These are phyloP conservation scores for Capronia epimyces DNA, from an alignment of 2,329 filamentous ascomycete species.

Conservation along the genomic window DNA sequence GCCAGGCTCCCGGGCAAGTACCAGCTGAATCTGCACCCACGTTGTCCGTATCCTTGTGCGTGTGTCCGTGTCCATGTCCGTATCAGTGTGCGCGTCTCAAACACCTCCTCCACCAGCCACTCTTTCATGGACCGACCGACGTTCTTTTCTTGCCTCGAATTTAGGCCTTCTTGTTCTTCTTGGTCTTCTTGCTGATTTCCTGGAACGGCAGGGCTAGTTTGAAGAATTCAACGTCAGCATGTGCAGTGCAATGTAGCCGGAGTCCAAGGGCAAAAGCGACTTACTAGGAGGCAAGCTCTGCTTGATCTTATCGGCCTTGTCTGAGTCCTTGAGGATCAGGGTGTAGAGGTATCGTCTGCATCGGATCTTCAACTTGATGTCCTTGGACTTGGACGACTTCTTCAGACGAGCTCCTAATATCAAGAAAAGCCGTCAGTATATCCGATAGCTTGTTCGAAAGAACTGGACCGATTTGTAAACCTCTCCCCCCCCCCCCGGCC, in stretches of 20 bases:
- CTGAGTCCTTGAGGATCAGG: slow-evolving; percentile 93
- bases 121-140: neutral
- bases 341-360: slow-evolving; percentile 97
- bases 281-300: slow-evolving; percentile 95
- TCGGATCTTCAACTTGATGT: slow-evolving; percentile 99
- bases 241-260: too few relatives aligned
- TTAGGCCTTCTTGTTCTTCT: slow-evolving; percentile 30
- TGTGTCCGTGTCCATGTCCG: too few relatives aligned
- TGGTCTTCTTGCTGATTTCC: slow-evolving; percentile 30
- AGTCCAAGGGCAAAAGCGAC: slow-evolving; percentile 37
- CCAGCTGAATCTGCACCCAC: too few relatives aligned
- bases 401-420: slow-evolving; percentile 77
- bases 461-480: too few relatives aligned
- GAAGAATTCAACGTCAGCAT: slow-evolving; percentile 10
- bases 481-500: too few relatives aligned
- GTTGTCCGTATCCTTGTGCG: too few relatives aligned
- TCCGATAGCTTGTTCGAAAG: too few relatives aligned
- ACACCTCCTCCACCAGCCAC: neutral
- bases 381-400: slow-evolving; percentile 79
- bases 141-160: too few relatives aligned
- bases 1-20: too few relatives aligned
- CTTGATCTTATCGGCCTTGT: slow-evolving; percentile 99
- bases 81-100: too few relatives aligned
- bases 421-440: neutral
- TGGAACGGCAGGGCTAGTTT: slow-evolving; percentile 25